These are phyloP conservation scores for Apophysomyces ossiformis DNA, from an alignment of 371 early-diverging fungal species.

Conservation along the genomic window DNA sequence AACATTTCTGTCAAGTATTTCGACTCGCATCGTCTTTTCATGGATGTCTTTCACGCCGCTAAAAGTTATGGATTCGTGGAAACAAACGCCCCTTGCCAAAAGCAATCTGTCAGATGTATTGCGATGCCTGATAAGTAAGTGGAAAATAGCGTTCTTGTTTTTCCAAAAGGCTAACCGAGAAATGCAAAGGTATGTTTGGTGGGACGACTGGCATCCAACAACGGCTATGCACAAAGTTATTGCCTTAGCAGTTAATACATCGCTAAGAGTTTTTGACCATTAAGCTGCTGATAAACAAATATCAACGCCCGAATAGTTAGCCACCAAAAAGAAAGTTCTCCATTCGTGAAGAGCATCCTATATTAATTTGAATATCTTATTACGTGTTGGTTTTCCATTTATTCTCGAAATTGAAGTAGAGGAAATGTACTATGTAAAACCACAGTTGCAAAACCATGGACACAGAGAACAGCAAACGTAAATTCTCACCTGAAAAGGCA, in stretches of 20 bases:
- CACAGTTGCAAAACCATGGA: too few species aligned
- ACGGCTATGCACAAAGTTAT: conserved; percentile 16
- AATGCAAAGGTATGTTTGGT: conserved; percentile 28
- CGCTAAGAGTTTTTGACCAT: too few species aligned
- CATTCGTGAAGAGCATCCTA: too few species aligned
- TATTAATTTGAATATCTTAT: too few species aligned
- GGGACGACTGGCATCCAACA: conserved; percentile 39
- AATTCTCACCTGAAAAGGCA: too few species aligned
- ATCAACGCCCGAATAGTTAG: too few species aligned
- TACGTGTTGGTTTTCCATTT: too few species aligned
- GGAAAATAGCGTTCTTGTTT: background rate
- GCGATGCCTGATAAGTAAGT: background rate
- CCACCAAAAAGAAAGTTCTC: too few species aligned
- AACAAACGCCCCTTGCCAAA: background rate
- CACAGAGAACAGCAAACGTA: too few species aligned
- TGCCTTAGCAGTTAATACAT: conserved; percentile 2
- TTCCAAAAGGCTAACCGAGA: background rate
- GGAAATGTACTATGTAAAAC: too few species aligned
- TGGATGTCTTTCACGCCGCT: background rate
- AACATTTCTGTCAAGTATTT: background rate
- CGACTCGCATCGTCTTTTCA: conserved; percentile 1
- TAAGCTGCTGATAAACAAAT: too few species aligned
- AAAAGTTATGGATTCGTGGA: background rate
- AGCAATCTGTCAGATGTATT: background rate
- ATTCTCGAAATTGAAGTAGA: too few species aligned